Evolutionary conservation across 352 stramenopile species (phyloP), one percentile per base, ranked within the genome.

Genomic region (Globisporangium spinosum): DNA sequence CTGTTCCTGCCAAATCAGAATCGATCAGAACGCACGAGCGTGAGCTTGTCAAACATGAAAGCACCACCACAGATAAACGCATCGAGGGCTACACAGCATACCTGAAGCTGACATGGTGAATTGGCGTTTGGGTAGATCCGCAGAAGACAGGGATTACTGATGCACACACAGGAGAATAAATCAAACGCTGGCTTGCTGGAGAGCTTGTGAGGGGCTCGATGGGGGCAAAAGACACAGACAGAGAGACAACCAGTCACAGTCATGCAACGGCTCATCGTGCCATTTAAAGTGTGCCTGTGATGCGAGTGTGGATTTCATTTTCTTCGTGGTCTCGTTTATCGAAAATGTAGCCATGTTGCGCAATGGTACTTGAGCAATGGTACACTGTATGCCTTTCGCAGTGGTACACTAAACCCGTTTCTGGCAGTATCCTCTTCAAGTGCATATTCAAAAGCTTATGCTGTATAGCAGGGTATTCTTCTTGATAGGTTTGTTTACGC

Each of bases 101-200:
- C 61, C 61, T 66, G 61, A 47, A 27, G 61, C 61, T 43, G 43
- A 58, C 49, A 66, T 58, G 15, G 15, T 23, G 54, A 34, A n/a
- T 58, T 32, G 54, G 54, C 29, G 54, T 58, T 23, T 7, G 17
- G 7, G 54, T 22, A 15, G 15, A 29, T 51, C 20, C 7, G 20
- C 43, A 51, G 17, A 51, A 51, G 3, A 23, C 43, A n/a, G 40
- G 15, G 15, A 20, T 51, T 7, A 9, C 43, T n/a, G 43, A 9
- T 23, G 43, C 17, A 12, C 17, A 22, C 29, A 32, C 29, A 32
- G 29, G 29, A 20, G 40, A 49, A 7, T 20, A 13, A 13, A 20
- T n/a, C 12, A 47, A 47, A 49, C 35, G 12, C 35, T 4, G 12
- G 35, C 35, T 20, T 49, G 40, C 40, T 49, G 40, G 40, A 20